Base-by-base conservation (phyloP, 176 grass and related monocot genomes). In the Rhynchospora tenuis region DNA sequence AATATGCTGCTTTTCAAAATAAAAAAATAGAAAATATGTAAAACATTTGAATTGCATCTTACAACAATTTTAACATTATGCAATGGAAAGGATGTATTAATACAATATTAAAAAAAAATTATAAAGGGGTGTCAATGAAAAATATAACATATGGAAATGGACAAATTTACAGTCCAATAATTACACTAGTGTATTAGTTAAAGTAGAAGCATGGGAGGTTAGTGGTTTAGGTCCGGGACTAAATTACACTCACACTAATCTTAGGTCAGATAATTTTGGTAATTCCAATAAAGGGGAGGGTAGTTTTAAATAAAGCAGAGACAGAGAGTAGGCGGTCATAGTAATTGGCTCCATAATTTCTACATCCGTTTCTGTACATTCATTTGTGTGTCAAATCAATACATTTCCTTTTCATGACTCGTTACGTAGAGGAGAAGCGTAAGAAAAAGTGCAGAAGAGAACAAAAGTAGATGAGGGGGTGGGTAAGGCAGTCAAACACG, bases 401-500 rank as follows among this genome's bases (percentile, higher is more conserved):
- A 0, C 15, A 17, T 15, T 5, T 15, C 3, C 0, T 24, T 45
- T 65, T 14, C 60, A 45, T 6, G 14, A 82, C 80, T 5, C 44
- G 80, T 67, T 67, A 82, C 62, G 20, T n/a, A 20, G 3, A 38
- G 6, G 56, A 11, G 0, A 3, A 0, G 15, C 13, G 10, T 7
- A 12, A n/a, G 0, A 0, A 50, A 52, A 75, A 9, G 8, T 51
- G 31, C 12, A 3, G 12, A 47, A 63, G 12, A 23, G 78, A 81
- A 15, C 31, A 82, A 67, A 65, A 66, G 80, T 46, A 11, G 80
- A 66, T 52, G 22, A 74, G 20, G 5, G 33, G 56, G 19, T 28
- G 43, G 42, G 43, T 62, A 82, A 82, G 80, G 61, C 80, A 55
- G 80, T 82, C 80, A 82, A 82, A 82, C 80, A 82, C 80, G 59